Conservation (phyloP, 495 filamentous ascomycete genomes). For the Daldinia bambusicola region DNA sequence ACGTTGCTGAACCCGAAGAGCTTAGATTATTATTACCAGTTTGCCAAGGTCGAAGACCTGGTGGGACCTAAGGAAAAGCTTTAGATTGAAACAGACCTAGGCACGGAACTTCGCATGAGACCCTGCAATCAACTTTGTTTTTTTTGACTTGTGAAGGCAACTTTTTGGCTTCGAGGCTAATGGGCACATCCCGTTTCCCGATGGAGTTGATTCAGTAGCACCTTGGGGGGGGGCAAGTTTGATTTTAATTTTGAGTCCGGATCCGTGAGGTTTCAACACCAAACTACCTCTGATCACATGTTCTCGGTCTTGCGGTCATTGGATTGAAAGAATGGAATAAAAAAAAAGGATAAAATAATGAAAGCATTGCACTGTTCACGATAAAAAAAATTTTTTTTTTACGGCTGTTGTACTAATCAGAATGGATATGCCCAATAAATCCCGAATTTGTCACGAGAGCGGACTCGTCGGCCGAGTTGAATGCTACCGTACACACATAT, state of each 20-base stretch:
- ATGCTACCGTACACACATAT: background rate
- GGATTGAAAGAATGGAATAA: background rate
- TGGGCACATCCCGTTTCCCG: background rate
- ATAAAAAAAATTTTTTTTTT: too few species aligned
- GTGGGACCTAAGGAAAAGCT: conserved; percentile 58
- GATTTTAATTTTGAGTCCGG: background rate
- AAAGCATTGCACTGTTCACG: background rate
- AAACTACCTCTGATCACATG: background rate
- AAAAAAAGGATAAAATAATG: background rate
- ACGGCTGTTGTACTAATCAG: background rate
- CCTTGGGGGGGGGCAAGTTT: background rate
- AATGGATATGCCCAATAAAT: background rate
- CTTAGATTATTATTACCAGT: conserved; percentile 81
- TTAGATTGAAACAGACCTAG: conserved; percentile 45
- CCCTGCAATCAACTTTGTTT: background rate
- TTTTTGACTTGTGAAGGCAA: background rate
- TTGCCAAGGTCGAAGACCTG: conserved; percentile 79
- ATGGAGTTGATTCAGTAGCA: background rate
- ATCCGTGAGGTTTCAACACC: background rate
- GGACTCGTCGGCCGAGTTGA: background rate
- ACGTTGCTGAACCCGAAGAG: conserved; percentile 80
- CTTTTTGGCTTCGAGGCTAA: background rate
- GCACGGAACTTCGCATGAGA: background rate
- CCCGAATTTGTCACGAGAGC: background rate
- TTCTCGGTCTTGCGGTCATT: background rate